Conservation (phyloP, 306 rosid species). For the Glycyrrhiza uralensis region DNA sequence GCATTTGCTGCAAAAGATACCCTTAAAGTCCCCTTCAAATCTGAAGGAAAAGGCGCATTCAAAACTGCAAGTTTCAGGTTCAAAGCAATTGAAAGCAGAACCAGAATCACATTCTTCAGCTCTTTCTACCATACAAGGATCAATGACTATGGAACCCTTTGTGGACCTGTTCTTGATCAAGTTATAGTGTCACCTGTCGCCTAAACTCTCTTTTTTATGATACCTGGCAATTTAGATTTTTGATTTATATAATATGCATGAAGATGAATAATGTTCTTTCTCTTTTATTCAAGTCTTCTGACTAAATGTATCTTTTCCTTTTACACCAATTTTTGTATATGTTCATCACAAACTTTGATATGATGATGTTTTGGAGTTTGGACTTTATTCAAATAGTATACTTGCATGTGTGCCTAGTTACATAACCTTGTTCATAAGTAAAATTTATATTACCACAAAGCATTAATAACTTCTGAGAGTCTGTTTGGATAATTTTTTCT, state of each 20-base stretch:
- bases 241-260: constrained; percentile 30
- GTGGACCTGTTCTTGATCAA: constrained; percentile 84
- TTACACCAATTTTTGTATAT: neutral
- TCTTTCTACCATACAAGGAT: constrained; percentile 74
- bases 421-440: neutral
- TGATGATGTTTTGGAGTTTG: neutral
- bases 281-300: neutral
- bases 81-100: constrained; percentile 54
- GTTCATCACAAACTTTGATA: constrained; percentile 14
- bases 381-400: neutral
- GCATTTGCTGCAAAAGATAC: constrained; percentile 75
- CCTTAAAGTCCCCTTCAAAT: constrained; percentile 63
- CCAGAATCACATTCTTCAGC: constrained; percentile 83
- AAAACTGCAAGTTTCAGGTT: constrained; percentile 55
- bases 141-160: constrained; percentile 72
- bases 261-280: constrained; percentile 12
- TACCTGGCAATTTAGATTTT: constrained; percentile 17
- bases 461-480: neutral
- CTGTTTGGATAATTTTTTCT: no score
- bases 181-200: constrained; percentile 50
- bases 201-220: constrained; percentile 5
- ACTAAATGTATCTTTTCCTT: neutral
- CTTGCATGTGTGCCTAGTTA: neutral
- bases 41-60: constrained; percentile 66
- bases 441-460: neutral